phyloP scores from a whole-genome alignment of 2,329 filamentous ascomycete species.

The Xylariaceae sp. region DNA sequence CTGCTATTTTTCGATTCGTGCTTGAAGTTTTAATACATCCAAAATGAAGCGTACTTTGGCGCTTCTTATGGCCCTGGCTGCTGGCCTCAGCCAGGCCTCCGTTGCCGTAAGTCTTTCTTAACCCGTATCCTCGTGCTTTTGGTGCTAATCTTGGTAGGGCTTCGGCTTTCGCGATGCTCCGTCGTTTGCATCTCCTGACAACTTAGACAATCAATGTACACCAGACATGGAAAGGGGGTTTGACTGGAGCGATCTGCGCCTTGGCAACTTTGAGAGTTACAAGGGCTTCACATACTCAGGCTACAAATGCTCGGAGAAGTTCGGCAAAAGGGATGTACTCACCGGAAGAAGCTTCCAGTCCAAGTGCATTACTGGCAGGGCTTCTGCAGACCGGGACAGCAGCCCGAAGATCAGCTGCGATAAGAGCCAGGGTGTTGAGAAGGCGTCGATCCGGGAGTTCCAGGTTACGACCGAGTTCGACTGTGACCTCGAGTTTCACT shows the following conservation, averaged over 20 bases:
- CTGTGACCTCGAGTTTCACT: constrained; percentile 78
- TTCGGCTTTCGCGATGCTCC: constrained; percentile 33
- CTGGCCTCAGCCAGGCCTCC: constrained; percentile 45
- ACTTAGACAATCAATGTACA: constrained; percentile 73
- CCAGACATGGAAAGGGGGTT: constrained; percentile 65
- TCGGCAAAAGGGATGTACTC: constrained; percentile 52
- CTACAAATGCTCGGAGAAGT: constrained; percentile 61
- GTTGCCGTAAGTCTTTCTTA: constrained; percentile 38
- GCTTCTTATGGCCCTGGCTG: constrained; percentile 44
- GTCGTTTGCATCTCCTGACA: constrained; percentile 62
- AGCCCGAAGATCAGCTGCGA: constrained; percentile 56
- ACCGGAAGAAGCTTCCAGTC: constrained; percentile 47
- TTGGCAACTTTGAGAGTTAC: constrained; percentile 60
- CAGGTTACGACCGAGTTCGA: constrained; percentile 70
- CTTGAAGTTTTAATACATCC: constrained; percentile 17
- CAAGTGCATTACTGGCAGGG: constrained; percentile 58
- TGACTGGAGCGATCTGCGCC: constrained; percentile 60
- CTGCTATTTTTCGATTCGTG: constrained; percentile 8
- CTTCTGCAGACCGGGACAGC: constrained; percentile 39
- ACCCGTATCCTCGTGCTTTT: not conserved
- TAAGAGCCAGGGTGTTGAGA: constrained; percentile 38
- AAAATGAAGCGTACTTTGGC: constrained; percentile 50
- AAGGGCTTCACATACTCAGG: constrained; percentile 69
- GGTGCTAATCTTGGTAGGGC: constrained; percentile 15
- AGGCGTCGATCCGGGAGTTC: constrained; percentile 72